Evolutionary conservation across 2,329 filamentous ascomycete genomes (phyloP).

Genomic region (Sporothrix luriei): DNA sequence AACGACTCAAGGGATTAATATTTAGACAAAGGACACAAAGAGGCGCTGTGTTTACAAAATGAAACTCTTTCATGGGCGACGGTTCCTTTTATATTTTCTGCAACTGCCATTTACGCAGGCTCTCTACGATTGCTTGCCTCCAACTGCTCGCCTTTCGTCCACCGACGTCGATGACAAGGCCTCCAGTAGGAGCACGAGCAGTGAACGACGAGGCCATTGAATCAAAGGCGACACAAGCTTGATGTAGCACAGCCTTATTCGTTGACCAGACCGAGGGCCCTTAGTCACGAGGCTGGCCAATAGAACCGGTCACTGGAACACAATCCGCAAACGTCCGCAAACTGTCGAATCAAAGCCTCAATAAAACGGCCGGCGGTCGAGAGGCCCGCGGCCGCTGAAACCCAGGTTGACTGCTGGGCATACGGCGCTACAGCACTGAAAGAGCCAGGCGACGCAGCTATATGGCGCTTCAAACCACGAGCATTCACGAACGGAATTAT

Average conservation of each 20-base stretch:
- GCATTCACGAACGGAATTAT: neutral
- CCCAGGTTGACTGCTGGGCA: neutral
- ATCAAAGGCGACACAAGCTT: slow-evolving; percentile 24
- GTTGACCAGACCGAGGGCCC: neutral
- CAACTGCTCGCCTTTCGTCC: neutral
- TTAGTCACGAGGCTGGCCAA: neutral
- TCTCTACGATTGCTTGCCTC: neutral
- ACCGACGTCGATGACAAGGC: slow-evolving; percentile 1
- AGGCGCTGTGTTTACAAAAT: neutral
- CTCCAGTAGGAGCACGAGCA: neutral
- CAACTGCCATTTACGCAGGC: neutral
- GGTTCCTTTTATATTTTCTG: neutral
- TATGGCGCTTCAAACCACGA: neutral
- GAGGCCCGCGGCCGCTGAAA: neutral
- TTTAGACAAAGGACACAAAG: neutral
- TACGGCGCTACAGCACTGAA: neutral
- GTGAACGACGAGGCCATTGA: slow-evolving; percentile 4
- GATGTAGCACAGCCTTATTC: slow-evolving; percentile 6
- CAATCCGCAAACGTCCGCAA: neutral
- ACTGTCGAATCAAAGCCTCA: neutral
- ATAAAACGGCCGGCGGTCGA: neutral
- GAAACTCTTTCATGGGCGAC: neutral
- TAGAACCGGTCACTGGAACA: neutral
- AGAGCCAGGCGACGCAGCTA: neutral
- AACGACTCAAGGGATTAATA: neutral